Evolutionary conservation across 495 filamentous ascomycete genomes (phyloP), one percentile per base, ranked within the genome.

Genomic region (Daldinia loculata): DNA sequence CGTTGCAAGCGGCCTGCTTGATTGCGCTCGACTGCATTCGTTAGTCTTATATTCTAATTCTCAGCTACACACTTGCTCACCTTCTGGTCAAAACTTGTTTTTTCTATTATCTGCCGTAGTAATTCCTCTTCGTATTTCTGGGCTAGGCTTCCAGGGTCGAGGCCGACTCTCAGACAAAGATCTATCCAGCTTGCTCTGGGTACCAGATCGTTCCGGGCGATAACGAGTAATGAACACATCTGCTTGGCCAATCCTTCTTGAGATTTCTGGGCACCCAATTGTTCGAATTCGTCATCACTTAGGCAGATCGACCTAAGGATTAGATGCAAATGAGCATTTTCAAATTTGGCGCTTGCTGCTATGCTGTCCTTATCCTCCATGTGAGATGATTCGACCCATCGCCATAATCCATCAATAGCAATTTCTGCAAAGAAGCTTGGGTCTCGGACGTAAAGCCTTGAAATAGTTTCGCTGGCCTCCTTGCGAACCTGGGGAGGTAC

Each of bases 141-240:
- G 5, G 89, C 92, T 55, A 99, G 84, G 11, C 85, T 80, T 17
- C 94, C 94, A 2, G 95, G 95, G 77, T 99, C 95, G 4, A 92
- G 83, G 24, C 90, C 88, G 24, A 91, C 87, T 65, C 86, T 87
- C 41, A 98, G 81, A 75, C 93, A 97, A 4, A 93, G 74, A 27
- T 92, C 89, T 76, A 99, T 99, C 96, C 96, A 99, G 43, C 86
- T 89, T 15, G 87, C 84, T 27, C 87, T 86, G 0, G 94, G 91
- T 66, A 98, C 86, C 34, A 99, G 77, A 60, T 93, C 88, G 24
- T 89, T 86, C 17, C 92, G 89, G 61, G 90, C 89, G n/a, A 98
- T 81, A 19, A 97, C 86, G 32, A 97, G 82, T 12, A 97, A 78
- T 7, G 87, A 85, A 58, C 95, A 85, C 64, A 96, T 87, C 72